These are phyloP conservation scores for Dactylorhiza incarnata DNA, from an alignment of 106 monocot genomes.

Conservation along the genomic window DNA sequence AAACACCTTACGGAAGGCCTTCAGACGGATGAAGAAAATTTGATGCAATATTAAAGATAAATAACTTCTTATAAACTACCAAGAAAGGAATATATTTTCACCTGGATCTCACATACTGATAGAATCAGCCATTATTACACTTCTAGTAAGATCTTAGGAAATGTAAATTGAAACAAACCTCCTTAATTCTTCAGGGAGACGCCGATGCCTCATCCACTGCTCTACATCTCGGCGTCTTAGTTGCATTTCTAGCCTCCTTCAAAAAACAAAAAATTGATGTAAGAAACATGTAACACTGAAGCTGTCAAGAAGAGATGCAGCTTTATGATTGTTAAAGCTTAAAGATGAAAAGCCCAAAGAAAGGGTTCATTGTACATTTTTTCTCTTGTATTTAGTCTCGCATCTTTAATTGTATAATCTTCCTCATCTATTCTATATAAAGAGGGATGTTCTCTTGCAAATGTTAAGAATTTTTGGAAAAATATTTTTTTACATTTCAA, in stretches of 20 bases:
- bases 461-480: no score
- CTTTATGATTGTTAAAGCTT: not conserved
- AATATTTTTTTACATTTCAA: no score
- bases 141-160: not conserved
- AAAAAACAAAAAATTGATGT: not conserved
- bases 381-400: no score
- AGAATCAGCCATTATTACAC: not conserved
- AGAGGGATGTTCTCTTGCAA: no score
- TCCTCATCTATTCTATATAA: no score
- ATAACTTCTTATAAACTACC: not conserved
- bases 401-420: no score
- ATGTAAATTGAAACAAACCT: conserved; percentile 8
- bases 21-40: not conserved
- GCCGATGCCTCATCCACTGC: conserved; percentile 62
- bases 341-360: no score
- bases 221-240: conserved; percentile 55
- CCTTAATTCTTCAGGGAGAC: conserved; percentile 37
- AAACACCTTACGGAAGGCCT: not conserved
- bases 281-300: not conserved
- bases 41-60: not conserved
- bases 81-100: not conserved
- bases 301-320: not conserved
- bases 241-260: conserved; percentile 61
- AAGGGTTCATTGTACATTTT: no score
- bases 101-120: not conserved